Evolutionary conservation across 306 rosid genomes (phyloP), one percentile per base, ranked within the genome.

Genomic region (Hippophae rhamnoides): DNA sequence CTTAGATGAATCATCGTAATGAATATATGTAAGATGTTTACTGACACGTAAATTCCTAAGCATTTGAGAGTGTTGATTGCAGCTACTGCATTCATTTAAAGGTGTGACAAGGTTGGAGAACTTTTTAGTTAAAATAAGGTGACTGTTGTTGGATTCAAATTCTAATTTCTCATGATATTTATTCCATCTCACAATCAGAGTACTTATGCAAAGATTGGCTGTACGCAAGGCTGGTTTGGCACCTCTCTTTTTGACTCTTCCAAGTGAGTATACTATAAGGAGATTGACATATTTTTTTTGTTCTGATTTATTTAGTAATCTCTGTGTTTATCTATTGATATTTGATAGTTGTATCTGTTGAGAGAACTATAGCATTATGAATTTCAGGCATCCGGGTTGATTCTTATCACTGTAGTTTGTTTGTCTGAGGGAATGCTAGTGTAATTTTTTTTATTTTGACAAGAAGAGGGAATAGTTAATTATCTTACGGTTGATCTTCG

Each of bases 161-260:
- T 47, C 52, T 61, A 54, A 56, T 63, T 57, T 49, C 55, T 55
- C 6, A 18, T 18, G 38, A 49, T 57, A 23, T 45, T n/a, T 69
- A 38, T 54, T 60, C 61, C 55, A 54, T 63, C 45, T 12, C 27
- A 52, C 60, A 69, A 66, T 71, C 81, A 92, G 98, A 69, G 76
- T 65, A 85, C 92, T 47, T 92, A 92, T 78, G 89, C 87, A 13
- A 92, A 83, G 83, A 83, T 92, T 68, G 95, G 79, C 63, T 77
- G 86, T 64, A 68, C 83, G 43, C 95, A 87, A 87, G 95, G 95
- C 81, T 92, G 96, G 98, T 87, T 87, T 81, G 41, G 50, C 46
- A 76, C 98, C 69, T 53, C 83, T 44, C 73, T 83, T 45, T 43
- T 51, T 66, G 95, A 92, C 65, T 45, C 85, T 67, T 51, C 90